Percentiles rank a stretch among this genome's conserved stretches.
These are phyloP conservation scores for Reutealis trisperma DNA, from an alignment of 345 rosid genomes.

Conservation along the genomic window DNA sequence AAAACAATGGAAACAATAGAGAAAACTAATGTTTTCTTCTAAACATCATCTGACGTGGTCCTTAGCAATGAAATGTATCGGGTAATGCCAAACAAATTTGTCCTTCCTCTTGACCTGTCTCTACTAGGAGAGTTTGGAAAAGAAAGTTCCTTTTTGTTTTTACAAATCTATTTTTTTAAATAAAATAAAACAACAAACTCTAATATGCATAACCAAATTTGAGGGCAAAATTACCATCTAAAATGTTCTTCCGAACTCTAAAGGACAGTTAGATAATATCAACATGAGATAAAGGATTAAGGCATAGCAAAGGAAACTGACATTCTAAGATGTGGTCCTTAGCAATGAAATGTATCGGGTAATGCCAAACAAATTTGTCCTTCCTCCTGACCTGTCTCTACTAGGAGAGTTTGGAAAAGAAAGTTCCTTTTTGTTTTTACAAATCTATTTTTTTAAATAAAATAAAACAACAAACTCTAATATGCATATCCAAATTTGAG, in stretches of 20 bases:
- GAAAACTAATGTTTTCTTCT: background rate
- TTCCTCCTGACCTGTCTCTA: background rate
- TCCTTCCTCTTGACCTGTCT: too few species aligned
- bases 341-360: background rate
- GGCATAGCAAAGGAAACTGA: background rate
- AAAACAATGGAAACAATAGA: background rate
- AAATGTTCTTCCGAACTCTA: background rate
- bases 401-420: background rate
- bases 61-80: background rate
- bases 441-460: too few species aligned
- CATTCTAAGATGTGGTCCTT: too few species aligned
- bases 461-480: background rate
- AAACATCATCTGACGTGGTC: background rate
- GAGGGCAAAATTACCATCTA: background rate
- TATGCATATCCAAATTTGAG: background rate
- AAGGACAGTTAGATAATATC: background rate
- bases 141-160: too few species aligned
- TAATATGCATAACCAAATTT: background rate
- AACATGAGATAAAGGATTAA: background rate
- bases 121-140: background rate
- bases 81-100: background rate
- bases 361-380: background rate
- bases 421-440: too few species aligned
- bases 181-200: background rate
- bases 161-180: too few species aligned